Base-by-base conservation (phyloP, 495 filamentous ascomycete genomes). In the Aspergillus campestris region DNA sequence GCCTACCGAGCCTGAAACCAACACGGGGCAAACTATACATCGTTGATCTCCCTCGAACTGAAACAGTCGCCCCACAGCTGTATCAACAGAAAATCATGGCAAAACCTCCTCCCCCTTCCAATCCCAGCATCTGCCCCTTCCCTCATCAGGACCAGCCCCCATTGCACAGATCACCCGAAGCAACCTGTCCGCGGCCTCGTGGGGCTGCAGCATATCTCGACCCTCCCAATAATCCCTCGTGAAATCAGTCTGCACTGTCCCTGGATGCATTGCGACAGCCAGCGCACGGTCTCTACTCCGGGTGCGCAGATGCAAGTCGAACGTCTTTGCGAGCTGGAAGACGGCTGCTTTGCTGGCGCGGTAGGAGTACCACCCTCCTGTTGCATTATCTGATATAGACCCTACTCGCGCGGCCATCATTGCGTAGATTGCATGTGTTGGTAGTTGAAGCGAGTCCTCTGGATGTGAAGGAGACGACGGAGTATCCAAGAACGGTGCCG, bases 381-480 rank as follows among this genome's bases (percentile, higher is more conserved):
- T 68, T 8, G 51, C 48, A 50, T 91, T 90, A 48, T 91, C 86
- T 3, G 72, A 66, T 3, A 82, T 82, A 3, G 75, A 82, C 2
- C 87, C 89, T 0, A 94, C 84, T 7, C 88, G 78, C 0, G 86
- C 88, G 3, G 82, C 80, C 75, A 89, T 83, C 47, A 74, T 77
- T 8, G 80, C 73, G 62, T 83, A 84, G 8, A 81, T 73, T 0
- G 84, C 81, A 44, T 78, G 71, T 3, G 49, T 43, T 0, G 62
- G 70, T 6, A 71, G 49, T 0, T 48, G 29, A 3, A 43, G 9
- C 2, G 30, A 45, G 37, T 8, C 6, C 18, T n/a, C 73, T 0
- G 84, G 80, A 44, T 78, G 71, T 4, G 49, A 44, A 0, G 62
- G 69, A 6, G 70, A 48, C 0, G 18, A 24, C 4, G 18, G 4